Base-by-base conservation (phyloP, 257 asterid species). In the Lycium ferocissimum region DNA sequence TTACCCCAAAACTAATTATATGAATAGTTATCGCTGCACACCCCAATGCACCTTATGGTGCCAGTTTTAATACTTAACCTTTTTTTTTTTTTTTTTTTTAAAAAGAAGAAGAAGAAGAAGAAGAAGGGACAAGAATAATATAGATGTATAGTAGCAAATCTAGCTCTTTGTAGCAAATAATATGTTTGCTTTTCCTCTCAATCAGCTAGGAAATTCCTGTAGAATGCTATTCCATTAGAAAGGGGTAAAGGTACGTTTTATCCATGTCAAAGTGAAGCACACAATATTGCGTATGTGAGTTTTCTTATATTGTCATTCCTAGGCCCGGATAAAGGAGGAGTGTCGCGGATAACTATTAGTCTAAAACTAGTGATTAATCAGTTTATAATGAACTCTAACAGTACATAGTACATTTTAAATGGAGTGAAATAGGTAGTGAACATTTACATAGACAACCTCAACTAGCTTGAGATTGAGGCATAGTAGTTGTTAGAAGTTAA, bases 401-500 rank as follows among this genome's bases (percentile, higher is more conserved):
- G 10, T 12, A 49, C 79, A 20, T 11, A 7, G 1, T 22, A 75
- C 61, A 47, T 75, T 22, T 47, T 22, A 40, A 70, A 75, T 75
- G n/a, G 43, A 70, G 35, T 1, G 2, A 49, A 20, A 33, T 49
- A 51, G 40, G 49, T 12, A 5, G 0, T 3, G 10, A 75, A 75
- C 59, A 75, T 8, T 47, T 45, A n/a, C 45, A 73, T 75, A 22
- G n/a, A 43, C 2, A 3, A 12, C 20, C 62, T 75, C 62, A 13
- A 75, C 18, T 49, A 75, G 62, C 22, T 49, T 75, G 62, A 75
- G 20, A 47, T 73, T 73, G 81, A 47, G 61, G 18, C n/a, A 33
- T 11, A 12, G 40, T 47, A 11, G 40, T 10, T 10, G 8, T 20
- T 73, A 73, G 33, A 26, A 26, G 33, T 26, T 26, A 26, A 73